Conservation (phyloP, 1,284 basidiomycete genomes). For the Rhodotorula sp. region DNA sequence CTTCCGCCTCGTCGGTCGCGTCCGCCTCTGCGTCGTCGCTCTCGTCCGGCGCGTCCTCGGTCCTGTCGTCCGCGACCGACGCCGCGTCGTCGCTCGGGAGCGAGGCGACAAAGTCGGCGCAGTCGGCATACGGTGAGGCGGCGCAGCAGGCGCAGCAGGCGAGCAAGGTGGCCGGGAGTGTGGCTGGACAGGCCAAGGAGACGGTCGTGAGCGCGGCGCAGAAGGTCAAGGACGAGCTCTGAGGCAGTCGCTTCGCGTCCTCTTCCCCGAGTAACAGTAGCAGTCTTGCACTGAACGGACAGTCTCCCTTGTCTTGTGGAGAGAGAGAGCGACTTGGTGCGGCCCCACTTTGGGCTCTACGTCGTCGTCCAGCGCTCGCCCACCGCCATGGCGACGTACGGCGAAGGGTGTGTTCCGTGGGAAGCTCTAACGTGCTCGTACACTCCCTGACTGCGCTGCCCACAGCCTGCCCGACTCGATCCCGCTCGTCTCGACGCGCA, state of each 20-base stretch:
- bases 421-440: background rate
- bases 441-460: too few relatives aligned
- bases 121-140: conserved; percentile 38
- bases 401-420: conserved; percentile 3
- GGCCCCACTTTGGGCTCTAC: background rate
- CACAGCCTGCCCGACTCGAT: conserved; percentile 37
- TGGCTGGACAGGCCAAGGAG: conserved; percentile 39
- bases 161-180: conserved; percentile 17
- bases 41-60: background rate
- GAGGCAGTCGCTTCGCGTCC: background rate
- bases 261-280: background rate
- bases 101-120: background rate
- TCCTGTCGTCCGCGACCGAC: background rate
- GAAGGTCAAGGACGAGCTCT: conserved; percentile 48
- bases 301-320: too few relatives aligned
- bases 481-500: conserved; percentile 18
- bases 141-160: conserved; percentile 4
- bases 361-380: background rate
- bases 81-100: background rate
- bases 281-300: background rate
- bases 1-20: background rate
- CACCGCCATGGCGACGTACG: conserved; percentile 13
- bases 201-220: conserved; percentile 8
- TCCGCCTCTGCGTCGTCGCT: background rate
- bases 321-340: background rate